Conservation (phyloP, 805 yeast species). For the Yamadazyma tumulicola region DNA sequence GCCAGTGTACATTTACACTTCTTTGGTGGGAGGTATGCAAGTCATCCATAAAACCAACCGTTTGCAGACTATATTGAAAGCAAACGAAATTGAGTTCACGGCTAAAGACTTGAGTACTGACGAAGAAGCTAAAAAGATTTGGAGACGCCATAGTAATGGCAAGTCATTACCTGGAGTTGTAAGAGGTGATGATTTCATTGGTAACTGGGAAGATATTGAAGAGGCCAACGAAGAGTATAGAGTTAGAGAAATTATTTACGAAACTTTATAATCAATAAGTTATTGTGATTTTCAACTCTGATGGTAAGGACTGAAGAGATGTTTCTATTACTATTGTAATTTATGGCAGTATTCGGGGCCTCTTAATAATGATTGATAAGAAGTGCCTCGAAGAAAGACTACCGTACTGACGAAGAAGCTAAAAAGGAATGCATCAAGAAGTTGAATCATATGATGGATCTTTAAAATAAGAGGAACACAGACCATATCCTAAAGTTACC, state of each 20-base stretch:
- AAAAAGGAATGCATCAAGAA: too few relatives aligned
- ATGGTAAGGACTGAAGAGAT: too few relatives aligned
- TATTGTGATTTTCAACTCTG: too few relatives aligned
- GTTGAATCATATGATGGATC: too few relatives aligned
- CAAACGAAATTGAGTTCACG: conserved; percentile 64
- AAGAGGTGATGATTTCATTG: conserved; percentile 76
- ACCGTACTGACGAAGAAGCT: too few relatives aligned
- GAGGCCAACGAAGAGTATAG: conserved; percentile 81
- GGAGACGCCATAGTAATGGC: conserved; percentile 75
- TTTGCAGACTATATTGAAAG: conserved; percentile 67
- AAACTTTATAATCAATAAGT: conserved; percentile 48
- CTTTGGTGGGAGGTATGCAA: conserved; percentile 84
- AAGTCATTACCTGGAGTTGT: conserved; percentile 81
- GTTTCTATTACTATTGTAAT: too few relatives aligned
- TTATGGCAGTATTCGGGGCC: too few relatives aligned
- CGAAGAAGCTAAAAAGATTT: conserved; percentile 76
- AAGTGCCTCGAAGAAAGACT: too few relatives aligned
- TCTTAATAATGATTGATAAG: too few relatives aligned
- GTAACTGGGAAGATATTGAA: conserved; percentile 81
- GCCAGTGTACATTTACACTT: conserved; percentile 77
- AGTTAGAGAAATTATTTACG: conserved; percentile 61
- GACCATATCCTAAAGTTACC: too few relatives aligned
- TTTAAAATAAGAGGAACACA: too few relatives aligned
- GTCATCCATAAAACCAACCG: conserved; percentile 76
- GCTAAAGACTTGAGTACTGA: conserved; percentile 84